Conservation (phyloP, 2,329 filamentous ascomycete genomes). For the Diaporthe sp. region DNA sequence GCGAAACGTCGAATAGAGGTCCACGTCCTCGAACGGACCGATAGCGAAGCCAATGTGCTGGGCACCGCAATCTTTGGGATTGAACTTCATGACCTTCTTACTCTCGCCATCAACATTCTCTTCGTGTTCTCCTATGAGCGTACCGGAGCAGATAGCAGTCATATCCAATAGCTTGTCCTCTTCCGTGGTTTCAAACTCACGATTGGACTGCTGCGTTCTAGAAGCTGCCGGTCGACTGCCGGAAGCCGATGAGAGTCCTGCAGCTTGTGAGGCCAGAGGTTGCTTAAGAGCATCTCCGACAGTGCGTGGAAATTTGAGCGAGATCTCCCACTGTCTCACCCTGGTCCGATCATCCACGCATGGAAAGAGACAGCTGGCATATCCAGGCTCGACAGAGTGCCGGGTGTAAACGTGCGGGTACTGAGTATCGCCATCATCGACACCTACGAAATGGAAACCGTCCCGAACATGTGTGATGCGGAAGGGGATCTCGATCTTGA, state of each 20-base stretch:
- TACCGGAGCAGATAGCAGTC: constrained; percentile 90
- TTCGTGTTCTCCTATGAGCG: constrained; percentile 83
- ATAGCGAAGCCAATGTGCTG: constrained; percentile 94
- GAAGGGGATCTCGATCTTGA: constrained; percentile 76
- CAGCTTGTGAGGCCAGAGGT: constrained; percentile 54
- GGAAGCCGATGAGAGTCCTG: constrained; percentile 34
- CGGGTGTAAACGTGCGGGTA: constrained; percentile 94
- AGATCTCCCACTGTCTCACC: constrained; percentile 84
- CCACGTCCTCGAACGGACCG: constrained; percentile 93
- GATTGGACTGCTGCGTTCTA: constrained; percentile 50
- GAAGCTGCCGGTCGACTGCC: constrained; percentile 42
- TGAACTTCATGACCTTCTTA: constrained; percentile 90
- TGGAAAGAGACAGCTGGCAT: constrained; percentile 88
- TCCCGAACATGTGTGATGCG: constrained; percentile 80
- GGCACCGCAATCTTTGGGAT: constrained; percentile 78
- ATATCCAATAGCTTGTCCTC: constrained; percentile 92
- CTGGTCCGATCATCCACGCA: constrained; percentile 89
- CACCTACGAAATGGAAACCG: constrained; percentile 90
- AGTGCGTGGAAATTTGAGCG: constrained; percentile 86
- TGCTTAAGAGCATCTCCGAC: constrained; percentile 79
- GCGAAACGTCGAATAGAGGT: constrained; percentile 85
- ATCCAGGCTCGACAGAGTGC: constrained; percentile 81
- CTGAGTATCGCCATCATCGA: constrained; percentile 80
- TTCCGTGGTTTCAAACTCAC: constrained; percentile 63
- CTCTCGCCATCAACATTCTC: constrained; percentile 83